These are phyloP conservation scores for Zymoseptoria passerinii DNA, from an alignment of 2,329 filamentous ascomycete genomes.

Conservation along the genomic window DNA sequence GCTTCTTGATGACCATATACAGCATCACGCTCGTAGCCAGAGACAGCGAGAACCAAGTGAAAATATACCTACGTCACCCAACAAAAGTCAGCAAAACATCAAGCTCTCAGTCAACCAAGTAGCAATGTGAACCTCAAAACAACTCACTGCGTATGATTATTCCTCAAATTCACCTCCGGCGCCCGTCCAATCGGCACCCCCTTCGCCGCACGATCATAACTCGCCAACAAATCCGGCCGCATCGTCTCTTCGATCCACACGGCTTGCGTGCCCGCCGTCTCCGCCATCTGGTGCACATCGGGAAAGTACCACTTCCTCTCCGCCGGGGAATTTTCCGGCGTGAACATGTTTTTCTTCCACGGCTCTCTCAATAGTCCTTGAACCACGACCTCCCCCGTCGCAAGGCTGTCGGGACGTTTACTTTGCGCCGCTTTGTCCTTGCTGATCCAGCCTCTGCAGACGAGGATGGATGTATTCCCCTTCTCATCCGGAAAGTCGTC, in stretches of 20 bases:
- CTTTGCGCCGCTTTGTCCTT: constrained; percentile 62
- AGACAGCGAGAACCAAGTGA: constrained; percentile 88
- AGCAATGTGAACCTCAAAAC: neutral
- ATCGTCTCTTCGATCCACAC: constrained; percentile 96
- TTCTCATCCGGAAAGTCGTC: constrained; percentile 31
- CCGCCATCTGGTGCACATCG: constrained; percentile 86
- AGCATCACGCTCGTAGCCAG: constrained; percentile 85
- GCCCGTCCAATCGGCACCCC: constrained; percentile 84
- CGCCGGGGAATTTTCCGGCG: constrained; percentile 78
- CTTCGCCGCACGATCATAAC: constrained; percentile 65
- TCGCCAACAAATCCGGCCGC: constrained; percentile 69
- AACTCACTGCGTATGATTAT: constrained; percentile 74
- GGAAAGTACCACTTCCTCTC: constrained; percentile 89
- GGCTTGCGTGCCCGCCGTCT: constrained; percentile 68
- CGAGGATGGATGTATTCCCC: constrained; percentile 60
- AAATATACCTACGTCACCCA: constrained; percentile 59
- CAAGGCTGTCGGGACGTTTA: constrained; percentile 55
- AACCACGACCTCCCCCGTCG: constrained; percentile 62
- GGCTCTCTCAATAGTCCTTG: constrained; percentile 81
- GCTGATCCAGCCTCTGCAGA: constrained; percentile 86
- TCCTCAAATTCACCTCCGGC: constrained; percentile 84
- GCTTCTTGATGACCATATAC: constrained; percentile 89
- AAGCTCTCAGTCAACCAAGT: neutral
- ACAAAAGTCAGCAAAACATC: neutral
- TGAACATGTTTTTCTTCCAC: constrained; percentile 98